Percentiles rank a stretch among this genome's conserved stretches.
Conservation (phyloP, 352 stramenopile genomes). For the Pythium folliculosum region DNA sequence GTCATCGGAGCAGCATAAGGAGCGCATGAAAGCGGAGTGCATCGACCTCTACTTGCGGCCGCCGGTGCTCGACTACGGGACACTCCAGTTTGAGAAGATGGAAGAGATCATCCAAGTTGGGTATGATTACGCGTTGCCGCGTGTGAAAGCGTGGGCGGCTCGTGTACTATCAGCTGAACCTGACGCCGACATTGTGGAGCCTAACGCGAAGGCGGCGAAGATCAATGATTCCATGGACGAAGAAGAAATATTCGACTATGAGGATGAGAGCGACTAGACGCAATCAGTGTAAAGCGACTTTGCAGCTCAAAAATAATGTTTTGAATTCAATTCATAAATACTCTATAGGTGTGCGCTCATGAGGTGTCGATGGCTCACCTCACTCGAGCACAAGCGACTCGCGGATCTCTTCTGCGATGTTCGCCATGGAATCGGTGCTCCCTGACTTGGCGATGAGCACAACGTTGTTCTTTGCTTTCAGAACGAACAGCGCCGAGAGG, state of each 20-base stretch:
- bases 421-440: slow-evolving; percentile 49
- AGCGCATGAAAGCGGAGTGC: slow-evolving; percentile 79
- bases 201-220: slow-evolving; percentile 16
- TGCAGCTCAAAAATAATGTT: slow-evolving; percentile 6
- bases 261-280: slow-evolving; percentile 11
- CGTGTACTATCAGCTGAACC: slow-evolving; percentile 59
- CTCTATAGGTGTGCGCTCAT: slow-evolving; percentile 18
- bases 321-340: slow-evolving; percentile 30
- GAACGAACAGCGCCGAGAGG: slow-evolving; percentile 64
- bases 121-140: slow-evolving; percentile 80
- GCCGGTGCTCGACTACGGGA: slow-evolving; percentile 88
- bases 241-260: slow-evolving; percentile 7
- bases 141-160: slow-evolving; percentile 59
- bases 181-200: slow-evolving; percentile 59
- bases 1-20: slow-evolving; percentile 89
- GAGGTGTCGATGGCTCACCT: slow-evolving; percentile 2
- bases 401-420: slow-evolving; percentile 54
- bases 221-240: slow-evolving; percentile 13
- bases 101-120: slow-evolving; percentile 89
- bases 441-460: slow-evolving; percentile 50
- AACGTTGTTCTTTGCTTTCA: slow-evolving; percentile 64
- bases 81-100: slow-evolving; percentile 93
- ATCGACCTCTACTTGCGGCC: slow-evolving; percentile 90
- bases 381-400: slow-evolving; percentile 26
- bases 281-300: not conserved